Conservation (phyloP, 768 basidiomycete species). For the Clavulina sp. region DNA sequence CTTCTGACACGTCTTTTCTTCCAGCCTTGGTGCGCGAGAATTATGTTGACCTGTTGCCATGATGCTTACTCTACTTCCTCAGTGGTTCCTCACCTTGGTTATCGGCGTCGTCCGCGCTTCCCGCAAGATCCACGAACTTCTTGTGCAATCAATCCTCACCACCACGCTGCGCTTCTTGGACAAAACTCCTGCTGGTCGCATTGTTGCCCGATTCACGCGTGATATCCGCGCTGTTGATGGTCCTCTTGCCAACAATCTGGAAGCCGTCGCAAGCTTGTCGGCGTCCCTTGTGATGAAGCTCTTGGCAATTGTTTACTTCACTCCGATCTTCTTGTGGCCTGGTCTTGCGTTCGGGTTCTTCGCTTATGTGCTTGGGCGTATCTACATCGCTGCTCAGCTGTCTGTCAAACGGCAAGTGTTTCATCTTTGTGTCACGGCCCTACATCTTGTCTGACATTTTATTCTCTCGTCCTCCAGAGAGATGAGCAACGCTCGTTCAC, state of each 20-base stretch:
- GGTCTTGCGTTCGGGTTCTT: constrained; percentile 12
- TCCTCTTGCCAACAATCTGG: not conserved
- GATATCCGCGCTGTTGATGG: constrained; percentile 11
- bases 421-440: not conserved
- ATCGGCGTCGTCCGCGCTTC: constrained; percentile 36
- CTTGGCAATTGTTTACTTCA: constrained; percentile 10
- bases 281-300: constrained; percentile 13
- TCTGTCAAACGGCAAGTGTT: constrained; percentile 17
- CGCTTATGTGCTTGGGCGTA: constrained; percentile 19
- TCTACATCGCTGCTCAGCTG: constrained; percentile 24
- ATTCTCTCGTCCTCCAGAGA: constrained; percentile 9
- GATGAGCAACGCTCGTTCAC: constrained; percentile 22
- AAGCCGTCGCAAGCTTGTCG: constrained; percentile 5
- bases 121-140: constrained; percentile 31
- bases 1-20: too few species aligned
- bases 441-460: not conserved
- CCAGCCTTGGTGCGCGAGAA: too few species aligned
- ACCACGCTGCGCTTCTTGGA: constrained; percentile 30
- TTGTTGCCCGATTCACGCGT: constrained; percentile 14
- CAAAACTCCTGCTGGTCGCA: constrained; percentile 13
- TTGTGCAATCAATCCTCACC: constrained; percentile 36
- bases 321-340: constrained; percentile 12
- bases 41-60: too few species aligned
- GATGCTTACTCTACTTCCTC: not conserved
- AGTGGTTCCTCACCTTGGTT: constrained; percentile 4